phyloP scores from a whole-genome alignment of 257 asterid species.

The Jaltomata sinuosa region DNA sequence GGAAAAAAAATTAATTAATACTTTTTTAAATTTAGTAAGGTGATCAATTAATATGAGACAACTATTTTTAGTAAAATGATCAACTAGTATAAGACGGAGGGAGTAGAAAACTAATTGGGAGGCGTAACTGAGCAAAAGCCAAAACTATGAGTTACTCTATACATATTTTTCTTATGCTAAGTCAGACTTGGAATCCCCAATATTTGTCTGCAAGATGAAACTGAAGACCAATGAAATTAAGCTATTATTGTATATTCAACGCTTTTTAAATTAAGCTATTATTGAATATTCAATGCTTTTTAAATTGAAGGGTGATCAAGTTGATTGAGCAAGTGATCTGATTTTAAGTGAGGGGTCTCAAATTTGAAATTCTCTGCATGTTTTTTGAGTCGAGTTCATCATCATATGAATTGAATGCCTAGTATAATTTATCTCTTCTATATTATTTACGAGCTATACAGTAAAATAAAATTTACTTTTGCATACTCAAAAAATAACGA shows the following conservation, averaged over 20 bases:
- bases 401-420: too few species aligned
- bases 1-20: too few species aligned
- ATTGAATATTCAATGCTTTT: neutral
- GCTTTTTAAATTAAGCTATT: neutral
- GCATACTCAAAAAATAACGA: accelerated
- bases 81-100: too few species aligned
- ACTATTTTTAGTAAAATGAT: too few species aligned
- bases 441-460: neutral
- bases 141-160: neutral
- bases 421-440: too few species aligned
- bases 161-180: neutral
- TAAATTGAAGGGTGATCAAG: too few species aligned
- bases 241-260: neutral
- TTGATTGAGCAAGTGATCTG: neutral
- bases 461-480: neutral
- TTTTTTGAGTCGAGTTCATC: accelerated
- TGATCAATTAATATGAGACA: too few species aligned
- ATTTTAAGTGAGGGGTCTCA: neutral
- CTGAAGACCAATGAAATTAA: neutral
- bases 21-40: too few species aligned
- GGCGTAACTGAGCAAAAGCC: neutral
- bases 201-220: neutral
- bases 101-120: neutral
- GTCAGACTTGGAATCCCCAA: neutral
- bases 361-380: accelerated